Evolutionary conservation across 169 alveolate genomes (phyloP).

Genomic region (Amoebophrya sp.): DNA sequence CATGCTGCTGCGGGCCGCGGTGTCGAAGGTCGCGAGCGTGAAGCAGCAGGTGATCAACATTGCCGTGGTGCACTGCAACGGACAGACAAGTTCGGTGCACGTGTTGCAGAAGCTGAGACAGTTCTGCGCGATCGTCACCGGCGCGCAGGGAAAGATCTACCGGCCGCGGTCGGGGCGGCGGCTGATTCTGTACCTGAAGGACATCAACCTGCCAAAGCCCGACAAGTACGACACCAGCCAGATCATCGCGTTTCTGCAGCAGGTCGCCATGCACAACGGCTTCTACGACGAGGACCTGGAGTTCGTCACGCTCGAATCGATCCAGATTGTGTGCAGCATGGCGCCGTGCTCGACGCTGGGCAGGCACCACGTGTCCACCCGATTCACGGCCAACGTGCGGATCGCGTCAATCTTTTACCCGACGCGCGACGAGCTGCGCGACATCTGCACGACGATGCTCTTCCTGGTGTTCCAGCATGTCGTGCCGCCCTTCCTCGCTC

Average conservation of each 20-base stretch:
- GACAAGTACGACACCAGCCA: slow-evolving; percentile 76
- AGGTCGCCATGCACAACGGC: slow-evolving; percentile 68
- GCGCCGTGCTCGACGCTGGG: slow-evolving; percentile 80
- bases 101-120: slow-evolving; percentile 70
- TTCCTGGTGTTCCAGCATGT: not conserved
- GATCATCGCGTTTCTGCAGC: slow-evolving; percentile 67
- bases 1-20: slow-evolving; percentile 50
- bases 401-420: slow-evolving; percentile 64
- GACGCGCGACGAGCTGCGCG: slow-evolving; percentile 50
- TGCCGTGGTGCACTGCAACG: slow-evolving; percentile 71
- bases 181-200: slow-evolving; percentile 65
- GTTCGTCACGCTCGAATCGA: slow-evolving; percentile 65
- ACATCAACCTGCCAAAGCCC: slow-evolving; percentile 79
- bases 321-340: slow-evolving; percentile 73
- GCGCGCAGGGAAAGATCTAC: slow-evolving; percentile 63
- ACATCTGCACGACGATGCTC: not conserved
- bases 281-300: slow-evolving; percentile 78
- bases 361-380: slow-evolving; percentile 66
- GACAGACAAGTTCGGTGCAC: slow-evolving; percentile 69
- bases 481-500: not conserved
- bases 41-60: slow-evolving; percentile 54
- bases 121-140: slow-evolving; percentile 64
- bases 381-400: slow-evolving; percentile 81
- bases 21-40: slow-evolving; percentile 20
- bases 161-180: slow-evolving; percentile 71